Evolutionary conservation across 1,284 basidiomycete species (phyloP), one percentile per base, ranked within the genome.

Genomic region (Irpex sp.): DNA sequence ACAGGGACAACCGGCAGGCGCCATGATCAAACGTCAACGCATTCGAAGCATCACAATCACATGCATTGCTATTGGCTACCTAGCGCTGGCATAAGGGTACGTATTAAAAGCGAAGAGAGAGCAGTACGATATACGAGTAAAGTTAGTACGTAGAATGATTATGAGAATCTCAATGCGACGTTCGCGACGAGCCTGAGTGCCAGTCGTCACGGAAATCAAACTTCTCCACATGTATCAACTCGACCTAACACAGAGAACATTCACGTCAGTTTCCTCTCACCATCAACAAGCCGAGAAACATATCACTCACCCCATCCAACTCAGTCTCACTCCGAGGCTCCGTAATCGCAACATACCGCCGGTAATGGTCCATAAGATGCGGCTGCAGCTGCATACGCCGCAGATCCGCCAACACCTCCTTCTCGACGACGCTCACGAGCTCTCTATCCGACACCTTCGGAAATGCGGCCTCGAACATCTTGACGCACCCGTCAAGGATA

Each of bases 271-370:
- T 47, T 59, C 13, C 11, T 40, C 38, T 57, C 9, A 49, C 21
- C 34, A 36, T 56, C 2, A 17, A 38, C 9, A 26, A 37, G 1
- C 3, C 44, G n/a, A 47, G 44, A 47, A 47, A 47, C 44, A 47
- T 26, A 51, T 9, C 19, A 51, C 48, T 15, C n/a, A 51, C 48
- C 48, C 48, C 48, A 51, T 71, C 62, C 57, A 75, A 68, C 36
- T 60, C 59, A 6, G 58, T 60, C 52, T 81, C 79, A 26, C 70
- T 71, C 21, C 65, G 68, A 19, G 78, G 78, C 65, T 73, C 64
- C 13, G 48, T 77, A 59, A 91, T 73, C 1, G 88, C 78, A 9
- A 88, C 83, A 72, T 82, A 91, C 40, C 89, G 81, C 21, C 89
- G 81, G 67, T 87, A 85, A 31, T 78, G 68, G 54, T 79, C 73